Base-by-base conservation (phyloP, 345 rosid genomes). In the Gossypioides kirkii region DNA sequence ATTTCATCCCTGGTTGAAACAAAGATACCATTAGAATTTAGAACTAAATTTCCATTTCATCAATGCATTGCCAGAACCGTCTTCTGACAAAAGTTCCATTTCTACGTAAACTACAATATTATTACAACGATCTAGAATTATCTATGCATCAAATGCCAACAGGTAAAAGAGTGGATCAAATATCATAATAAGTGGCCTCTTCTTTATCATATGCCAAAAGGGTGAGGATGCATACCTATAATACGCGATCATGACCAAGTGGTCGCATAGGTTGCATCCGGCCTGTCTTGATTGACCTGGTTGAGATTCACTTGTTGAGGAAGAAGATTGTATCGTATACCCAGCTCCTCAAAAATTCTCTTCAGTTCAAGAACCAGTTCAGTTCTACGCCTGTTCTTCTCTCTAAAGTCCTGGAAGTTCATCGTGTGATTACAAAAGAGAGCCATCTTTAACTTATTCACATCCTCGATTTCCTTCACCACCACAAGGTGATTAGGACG, bases 321-420 rank as follows among this genome's bases (percentile, higher is more conserved):
- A 72, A 84, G 86, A 42, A 88, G 83, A 13, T 75, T 72, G 83
- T 83, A 86, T 42, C 80, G 79, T n/a, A 86, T 76, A 53, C 83
- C 73, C 55, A 90, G 78, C 22, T 82, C 86, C 61, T 89, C 88
- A 11, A 87, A 84, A 1, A 86, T 85, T 53, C 20, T 52, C 83
- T 80, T 89, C 25, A 91, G 2, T 18, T 83, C 88, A 16, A 85
- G 20, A 6, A 86, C 63, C 10, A 89, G 81, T 18, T 74, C 84
- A 41, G 86, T 85, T 79, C 85, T 84, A 52, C 94, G 80, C 14
- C 61, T n/a, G 79, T 66, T 83, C 84, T 83, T 91, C 86, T 85
- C 91, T 23, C 28, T 77, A 0, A 18, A 82, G 3, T 84, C 77
- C 62, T 91, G 97, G 75, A 89, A 89, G 77, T 82, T 91, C 69